Base-by-base conservation (phyloP, 768 basidiomycete genomes). In the Grammothele lineata region DNA sequence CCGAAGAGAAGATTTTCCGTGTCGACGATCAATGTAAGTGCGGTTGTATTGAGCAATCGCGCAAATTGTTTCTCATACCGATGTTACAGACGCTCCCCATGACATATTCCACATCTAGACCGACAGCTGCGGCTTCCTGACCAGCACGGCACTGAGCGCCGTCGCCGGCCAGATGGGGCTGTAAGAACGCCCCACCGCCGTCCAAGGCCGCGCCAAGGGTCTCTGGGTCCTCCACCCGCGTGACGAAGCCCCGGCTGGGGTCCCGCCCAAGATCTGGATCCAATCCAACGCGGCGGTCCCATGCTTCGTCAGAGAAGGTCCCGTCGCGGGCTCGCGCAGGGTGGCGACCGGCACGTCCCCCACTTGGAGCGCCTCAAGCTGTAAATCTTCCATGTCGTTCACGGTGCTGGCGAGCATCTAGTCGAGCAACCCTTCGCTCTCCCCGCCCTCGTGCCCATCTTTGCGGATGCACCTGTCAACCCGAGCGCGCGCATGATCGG, bases 401-500 rank as follows among this genome's bases (percentile, higher is more conserved):
- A 73, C 39, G 86, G 74, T 89, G 0, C 65, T 72, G 0, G 56
- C 67, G 15, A 46, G 63, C 0, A 56, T 72, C 0, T 65, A n/a
- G 36, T 65, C 56, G 5, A 58, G 62, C 10, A 58, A 72, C 70
- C 30, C 63, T 14, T 51, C 51, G 27, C 50, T 54, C n/a, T n/a
- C n/a, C n/a, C n/a, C n/a, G n/a, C n/a, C n/a, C n/a, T n/a, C n/a
- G n/a, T n/a, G n/a, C n/a, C n/a, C n/a, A 11, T 51, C 48, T 33
- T 61, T 54, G 8, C 36, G 40, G 27, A 54, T 66, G 9, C 66
- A 2, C 68, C 64, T 12, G 71, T 62, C 3, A 85, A 57, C 1
- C 86, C 87, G 0, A 85, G 60, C 0, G 76, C 82, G 23, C 86
- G 77, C 43, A 74, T 74, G n/a, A n/a, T n/a, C n/a, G n/a, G 72